Evolutionary conservation across 768 basidiomycete species (phyloP).

Genomic region (Kwoniella heveanensis): DNA sequence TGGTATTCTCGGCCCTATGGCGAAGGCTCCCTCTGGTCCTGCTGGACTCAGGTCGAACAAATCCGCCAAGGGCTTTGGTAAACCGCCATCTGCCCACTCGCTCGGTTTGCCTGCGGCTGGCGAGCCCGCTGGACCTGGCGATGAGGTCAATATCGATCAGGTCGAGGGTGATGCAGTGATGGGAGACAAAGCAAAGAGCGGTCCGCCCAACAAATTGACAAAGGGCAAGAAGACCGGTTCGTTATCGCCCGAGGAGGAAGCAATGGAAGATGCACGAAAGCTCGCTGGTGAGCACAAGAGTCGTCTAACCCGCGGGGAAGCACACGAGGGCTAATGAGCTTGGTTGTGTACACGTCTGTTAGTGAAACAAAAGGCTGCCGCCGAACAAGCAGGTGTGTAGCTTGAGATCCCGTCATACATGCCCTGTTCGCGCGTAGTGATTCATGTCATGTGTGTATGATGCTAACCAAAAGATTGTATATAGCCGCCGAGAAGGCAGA

Average conservation of each 20-base stretch:
- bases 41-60: slow-evolving; percentile 14
- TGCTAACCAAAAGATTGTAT: slow-evolving; percentile 12
- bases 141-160: slow-evolving; percentile 10
- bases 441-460: not conserved
- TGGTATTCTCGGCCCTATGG: slow-evolving; percentile 17
- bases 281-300: slow-evolving; percentile 38
- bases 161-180: slow-evolving; percentile 4
- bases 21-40: slow-evolving; percentile 9
- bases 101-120: slow-evolving; percentile 16
- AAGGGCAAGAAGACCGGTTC: slow-evolving; percentile 21
- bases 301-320: too few species aligned
- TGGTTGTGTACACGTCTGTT: not conserved
- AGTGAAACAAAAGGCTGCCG: slow-evolving; percentile 49
- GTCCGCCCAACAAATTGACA: slow-evolving; percentile 23
- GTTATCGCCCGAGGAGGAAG: slow-evolving; percentile 23
- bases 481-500: slow-evolving; percentile 41
- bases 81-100: slow-evolving; percentile 5
- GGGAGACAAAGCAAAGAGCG: slow-evolving; percentile 11
- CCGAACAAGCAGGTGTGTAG: slow-evolving; percentile 39
- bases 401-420: too few species aligned
- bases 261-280: slow-evolving; percentile 44
- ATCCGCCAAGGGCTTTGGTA: slow-evolving; percentile 5
- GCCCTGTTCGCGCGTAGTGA: not conserved
- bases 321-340: slow-evolving; percentile 2
- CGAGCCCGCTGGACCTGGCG: slow-evolving; percentile 9